Percentiles rank a stretch among this genome's conserved stretches.
Evolutionary conservation across 2,329 filamentous ascomycete genomes (phyloP).

Genomic region (Penicillium sp.): DNA sequence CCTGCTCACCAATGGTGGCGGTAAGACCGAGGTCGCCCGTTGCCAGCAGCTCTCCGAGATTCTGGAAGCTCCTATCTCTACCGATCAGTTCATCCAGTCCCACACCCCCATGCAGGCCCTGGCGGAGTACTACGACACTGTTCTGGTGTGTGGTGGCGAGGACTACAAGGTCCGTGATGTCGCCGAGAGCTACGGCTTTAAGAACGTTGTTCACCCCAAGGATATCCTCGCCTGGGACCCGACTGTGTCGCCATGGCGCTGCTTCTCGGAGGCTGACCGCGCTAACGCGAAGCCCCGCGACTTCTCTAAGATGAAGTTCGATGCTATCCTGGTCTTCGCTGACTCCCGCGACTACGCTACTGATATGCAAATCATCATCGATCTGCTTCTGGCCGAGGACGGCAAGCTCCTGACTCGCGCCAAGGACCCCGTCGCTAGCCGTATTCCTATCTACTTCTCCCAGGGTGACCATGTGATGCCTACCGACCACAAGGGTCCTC

Average conservation of each 20-base stretch:
- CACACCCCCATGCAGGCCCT: slow-evolving; percentile 75
- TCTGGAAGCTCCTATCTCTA: slow-evolving; percentile 62
- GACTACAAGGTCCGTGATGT: slow-evolving; percentile 72
- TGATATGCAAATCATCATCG: slow-evolving; percentile 74
- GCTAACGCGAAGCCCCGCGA: slow-evolving; percentile 66
- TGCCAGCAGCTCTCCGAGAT: slow-evolving; percentile 66
- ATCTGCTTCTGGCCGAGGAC: slow-evolving; percentile 66
- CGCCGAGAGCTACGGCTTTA: slow-evolving; percentile 70
- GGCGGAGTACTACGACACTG: slow-evolving; percentile 72
- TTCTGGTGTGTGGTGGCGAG: slow-evolving; percentile 72
- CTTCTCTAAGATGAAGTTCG: slow-evolving; percentile 68
- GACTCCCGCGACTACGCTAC: slow-evolving; percentile 72
- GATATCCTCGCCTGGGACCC: slow-evolving; percentile 69
- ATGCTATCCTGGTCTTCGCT: slow-evolving; percentile 72
- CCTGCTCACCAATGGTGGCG: slow-evolving; percentile 71
- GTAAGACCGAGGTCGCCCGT: slow-evolving; percentile 65
- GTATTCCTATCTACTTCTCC: slow-evolving; percentile 72
- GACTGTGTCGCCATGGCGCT: slow-evolving; percentile 65
- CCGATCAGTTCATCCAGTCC: slow-evolving; percentile 73
- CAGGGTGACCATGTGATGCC: slow-evolving; percentile 65
- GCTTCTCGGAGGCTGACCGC: slow-evolving; percentile 66
- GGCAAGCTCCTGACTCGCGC: slow-evolving; percentile 64
- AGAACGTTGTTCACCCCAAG: slow-evolving; percentile 69
- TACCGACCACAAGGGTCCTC: slow-evolving; percentile 59
- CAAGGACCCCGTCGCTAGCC: slow-evolving; percentile 62